Evolutionary conservation across 371 early-diverging fungal species (phyloP).

Genomic region (Mucor indicus): DNA sequence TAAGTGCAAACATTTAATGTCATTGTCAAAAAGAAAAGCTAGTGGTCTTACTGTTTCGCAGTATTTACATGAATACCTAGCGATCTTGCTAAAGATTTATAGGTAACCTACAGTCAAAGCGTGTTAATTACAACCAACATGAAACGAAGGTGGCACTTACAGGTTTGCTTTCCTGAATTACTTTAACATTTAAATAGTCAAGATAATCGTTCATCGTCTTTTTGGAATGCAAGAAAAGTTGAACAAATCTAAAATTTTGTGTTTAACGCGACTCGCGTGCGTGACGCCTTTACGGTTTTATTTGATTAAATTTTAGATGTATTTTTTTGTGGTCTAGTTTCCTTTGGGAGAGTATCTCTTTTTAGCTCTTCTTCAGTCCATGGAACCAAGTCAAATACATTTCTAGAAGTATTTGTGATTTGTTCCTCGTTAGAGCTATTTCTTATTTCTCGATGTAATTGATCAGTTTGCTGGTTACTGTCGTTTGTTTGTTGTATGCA

Average conservation of each 20-base stretch:
- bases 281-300: background rate
- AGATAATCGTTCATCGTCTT: conserved; percentile 7
- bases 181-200: conserved; percentile 10
- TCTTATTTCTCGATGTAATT: no score
- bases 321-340: no score
- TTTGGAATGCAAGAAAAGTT: background rate
- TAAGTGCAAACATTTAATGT: background rate
- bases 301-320: no score
- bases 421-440: background rate
- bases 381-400: conserved; percentile 12
- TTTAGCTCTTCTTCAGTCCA: conserved; percentile 24
- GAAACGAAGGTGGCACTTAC: no score
- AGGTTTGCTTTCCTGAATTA: conserved; percentile 19
- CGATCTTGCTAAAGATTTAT: conserved; percentile 17
- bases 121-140: no score
- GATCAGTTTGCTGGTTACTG: background rate
- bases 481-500: conserved; percentile 2
- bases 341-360: conserved; percentile 1
- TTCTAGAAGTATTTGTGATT: background rate
- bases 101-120: conserved; percentile 18
- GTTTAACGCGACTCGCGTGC: background rate
- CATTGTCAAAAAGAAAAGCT: background rate
- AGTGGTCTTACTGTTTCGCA: conserved; percentile 21
- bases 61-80: conserved; percentile 11
- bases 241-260: no score